Conservation (phyloP, 169 alveolate species). For the Eimeria sp. region DNA sequence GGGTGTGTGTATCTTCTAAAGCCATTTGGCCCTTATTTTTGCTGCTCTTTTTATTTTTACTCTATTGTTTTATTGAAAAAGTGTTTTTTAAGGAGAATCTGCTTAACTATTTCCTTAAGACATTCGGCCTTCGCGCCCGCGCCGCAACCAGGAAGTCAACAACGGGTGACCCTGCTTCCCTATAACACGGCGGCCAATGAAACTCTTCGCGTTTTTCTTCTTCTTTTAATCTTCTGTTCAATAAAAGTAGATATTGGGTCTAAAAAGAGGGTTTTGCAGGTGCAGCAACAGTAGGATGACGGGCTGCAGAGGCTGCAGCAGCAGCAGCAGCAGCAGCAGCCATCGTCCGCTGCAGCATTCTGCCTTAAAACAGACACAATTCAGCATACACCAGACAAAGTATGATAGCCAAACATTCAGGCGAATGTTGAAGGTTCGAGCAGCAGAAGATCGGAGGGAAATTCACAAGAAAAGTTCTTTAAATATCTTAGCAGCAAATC, state of each 20-base stretch:
- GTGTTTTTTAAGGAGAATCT: neutral
- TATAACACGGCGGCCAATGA: neutral
- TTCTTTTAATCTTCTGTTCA: neutral
- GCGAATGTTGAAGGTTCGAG: too few species aligned
- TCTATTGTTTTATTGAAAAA: neutral
- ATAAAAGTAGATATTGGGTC: neutral
- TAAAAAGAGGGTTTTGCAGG: neutral
- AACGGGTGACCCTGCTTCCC: neutral
- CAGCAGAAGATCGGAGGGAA: too few species aligned
- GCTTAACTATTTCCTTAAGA: neutral
- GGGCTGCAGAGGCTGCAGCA: slow-evolving; percentile 7
- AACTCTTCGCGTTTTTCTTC: slow-evolving; percentile 1
- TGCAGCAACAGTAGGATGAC: neutral
- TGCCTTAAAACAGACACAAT: neutral
- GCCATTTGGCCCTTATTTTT: neutral
- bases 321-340: neutral
- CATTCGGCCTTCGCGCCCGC: neutral
- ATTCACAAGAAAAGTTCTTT: too few species aligned
- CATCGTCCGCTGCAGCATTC: neutral
- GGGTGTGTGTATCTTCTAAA: neutral
- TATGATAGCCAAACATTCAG: neutral
- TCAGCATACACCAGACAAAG: neutral
- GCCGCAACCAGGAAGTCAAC: neutral
- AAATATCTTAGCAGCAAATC: too few species aligned
- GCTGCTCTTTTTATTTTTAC: neutral